Conservation (phyloP, 345 rosid genomes). For the Heritiera fomes region DNA sequence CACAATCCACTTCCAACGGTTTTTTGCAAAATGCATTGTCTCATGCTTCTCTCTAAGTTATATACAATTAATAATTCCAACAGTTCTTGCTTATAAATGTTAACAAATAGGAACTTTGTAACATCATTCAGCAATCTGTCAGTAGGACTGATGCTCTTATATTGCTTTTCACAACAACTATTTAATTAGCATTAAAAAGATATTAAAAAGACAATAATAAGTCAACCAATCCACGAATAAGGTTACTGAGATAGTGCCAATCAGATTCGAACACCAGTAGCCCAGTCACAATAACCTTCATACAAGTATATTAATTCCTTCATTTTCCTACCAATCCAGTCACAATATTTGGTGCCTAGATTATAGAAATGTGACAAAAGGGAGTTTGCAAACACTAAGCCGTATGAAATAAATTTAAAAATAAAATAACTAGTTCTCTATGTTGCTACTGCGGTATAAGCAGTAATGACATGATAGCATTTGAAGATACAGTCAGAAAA, state of each 20-base stretch:
- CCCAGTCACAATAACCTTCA: neutral
- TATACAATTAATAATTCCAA: neutral
- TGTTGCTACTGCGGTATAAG: neutral
- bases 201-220: neutral
- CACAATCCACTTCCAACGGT: neutral
- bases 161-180: neutral
- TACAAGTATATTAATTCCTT: neutral
- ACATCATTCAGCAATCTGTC: neutral
- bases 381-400: neutral
- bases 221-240: neutral
- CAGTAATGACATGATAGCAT: neutral
- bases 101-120: neutral
- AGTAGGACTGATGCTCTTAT: neutral
- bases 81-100: neutral
- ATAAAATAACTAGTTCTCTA: neutral
- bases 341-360: neutral
- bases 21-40: conserved; percentile 13
- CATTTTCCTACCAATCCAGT: neutral
- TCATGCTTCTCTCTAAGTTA: neutral
- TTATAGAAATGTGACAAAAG: neutral
- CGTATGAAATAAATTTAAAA: neutral
- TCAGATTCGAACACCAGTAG: neutral
- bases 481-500: neutral
- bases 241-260: neutral
- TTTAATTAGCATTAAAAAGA: neutral